Evolutionary conservation across 2,329 filamentous ascomycete genomes (phyloP), one percentile per base, ranked within the genome.

Genomic region (Emmonsia crescens): DNA sequence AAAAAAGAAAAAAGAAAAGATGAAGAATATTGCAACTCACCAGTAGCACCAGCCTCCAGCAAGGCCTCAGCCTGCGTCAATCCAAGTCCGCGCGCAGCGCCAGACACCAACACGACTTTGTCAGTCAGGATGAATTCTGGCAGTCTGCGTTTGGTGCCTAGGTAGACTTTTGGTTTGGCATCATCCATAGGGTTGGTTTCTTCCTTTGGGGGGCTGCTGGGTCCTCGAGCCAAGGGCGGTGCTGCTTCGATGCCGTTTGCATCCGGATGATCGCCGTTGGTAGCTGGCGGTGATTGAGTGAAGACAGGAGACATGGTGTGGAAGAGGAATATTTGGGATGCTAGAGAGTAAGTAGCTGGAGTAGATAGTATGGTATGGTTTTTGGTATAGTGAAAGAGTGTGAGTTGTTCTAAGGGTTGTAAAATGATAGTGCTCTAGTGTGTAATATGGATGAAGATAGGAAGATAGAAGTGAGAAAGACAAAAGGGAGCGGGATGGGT

Each of bases 111-210:
- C 55, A 90, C 83, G 1, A 89, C 81, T 73, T 85, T 91, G 75
- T 84, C 83, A 65, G 83, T 80, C 65, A 95, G 81, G 69, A 82
- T 86, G 78, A 94, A 94, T 70, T 94, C 90, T 52, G 88, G 85
- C 58, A 92, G 76, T 59, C 75, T 67, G 58, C 33, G 42, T 61
- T 63, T 63, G 24, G 60, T 66, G 27, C 59, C 61, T 27, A 75
- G 60, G 61, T 61, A 66, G 19, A 70, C 61, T 16, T 40, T 57
- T 24, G 62, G 51, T 31, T 54, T 29, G 55, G 8, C 33, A 33
- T 49, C 36, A 40, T 61, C 57, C 21, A 61, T 51, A 12, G 70
- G 66, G 36, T 64, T 65, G 40, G 68, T 68, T 62, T 72, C 68
- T 38, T 69, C 62, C 36, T 67, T 44, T 38, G 67, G 68, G 58